Evolutionary conservation across 2,329 filamentous ascomycete species (phyloP).

Genomic region (Trichophaea hybrida): DNA sequence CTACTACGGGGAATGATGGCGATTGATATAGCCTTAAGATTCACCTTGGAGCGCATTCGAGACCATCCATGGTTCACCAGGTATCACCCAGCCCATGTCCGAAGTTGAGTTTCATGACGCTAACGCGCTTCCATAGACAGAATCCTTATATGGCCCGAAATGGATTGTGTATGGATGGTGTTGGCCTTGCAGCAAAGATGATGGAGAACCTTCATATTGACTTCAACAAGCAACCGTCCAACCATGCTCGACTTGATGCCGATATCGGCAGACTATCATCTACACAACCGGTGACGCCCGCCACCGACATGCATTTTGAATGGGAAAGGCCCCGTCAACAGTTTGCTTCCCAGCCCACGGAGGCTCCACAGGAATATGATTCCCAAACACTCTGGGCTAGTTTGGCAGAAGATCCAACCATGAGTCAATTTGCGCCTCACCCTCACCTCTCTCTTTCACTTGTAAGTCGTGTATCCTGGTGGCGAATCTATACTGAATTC

Average conservation of each 20-base stretch:
- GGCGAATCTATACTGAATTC: background rate
- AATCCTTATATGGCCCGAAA: constrained; percentile 58
- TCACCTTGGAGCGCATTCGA: constrained; percentile 73
- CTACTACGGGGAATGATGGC: constrained; percentile 88
- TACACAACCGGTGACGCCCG: constrained; percentile 72
- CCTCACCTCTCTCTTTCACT: constrained; percentile 22
- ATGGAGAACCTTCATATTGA: constrained; percentile 82
- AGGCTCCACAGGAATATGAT: constrained; percentile 32
- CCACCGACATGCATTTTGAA: constrained; percentile 30
- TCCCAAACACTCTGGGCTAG: constrained; percentile 19
- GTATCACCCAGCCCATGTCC: background rate
- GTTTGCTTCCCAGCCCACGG: constrained; percentile 35
- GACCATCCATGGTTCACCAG: constrained; percentile 92
- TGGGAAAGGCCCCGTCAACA: constrained; percentile 23
- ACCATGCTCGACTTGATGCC: background rate
- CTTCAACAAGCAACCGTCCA: constrained; percentile 47
- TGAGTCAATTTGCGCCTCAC: constrained; percentile 35
- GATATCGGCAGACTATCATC: constrained; percentile 45
- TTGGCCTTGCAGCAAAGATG: constrained; percentile 86
- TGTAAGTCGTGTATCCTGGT: constrained; percentile 5
- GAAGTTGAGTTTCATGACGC: too few species aligned
- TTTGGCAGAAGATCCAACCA: constrained; percentile 72
- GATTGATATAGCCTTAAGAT: constrained; percentile 57
- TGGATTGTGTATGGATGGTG: constrained; percentile 57
- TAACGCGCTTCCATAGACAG: background rate